Evolutionary conservation across 106 monocot genomes (phyloP).

Genomic region (Platanthera guangdongensis): DNA sequence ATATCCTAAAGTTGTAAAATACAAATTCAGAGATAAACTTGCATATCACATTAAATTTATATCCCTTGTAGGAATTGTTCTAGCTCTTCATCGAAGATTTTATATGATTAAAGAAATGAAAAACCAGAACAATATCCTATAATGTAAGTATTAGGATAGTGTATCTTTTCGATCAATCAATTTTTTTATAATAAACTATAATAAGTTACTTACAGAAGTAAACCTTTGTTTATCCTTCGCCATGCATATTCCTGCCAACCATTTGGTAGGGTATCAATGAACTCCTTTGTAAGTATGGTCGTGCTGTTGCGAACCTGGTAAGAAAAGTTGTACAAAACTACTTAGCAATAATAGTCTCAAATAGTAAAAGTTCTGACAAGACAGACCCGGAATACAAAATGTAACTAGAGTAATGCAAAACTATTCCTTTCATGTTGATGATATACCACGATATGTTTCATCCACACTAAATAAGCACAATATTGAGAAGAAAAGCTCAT

Average conservation of each 20-base stretch:
- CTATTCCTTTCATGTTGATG: background rate
- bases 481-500: background rate
- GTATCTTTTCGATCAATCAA: background rate
- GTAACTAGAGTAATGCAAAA: background rate
- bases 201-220: constrained; percentile 58
- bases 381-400: background rate
- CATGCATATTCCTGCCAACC: constrained; percentile 98
- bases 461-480: background rate
- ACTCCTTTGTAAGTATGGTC: constrained; percentile 92
- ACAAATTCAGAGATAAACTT: background rate
- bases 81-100: background rate
- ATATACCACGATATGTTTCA: background rate
- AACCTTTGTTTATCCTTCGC: constrained; percentile 92
- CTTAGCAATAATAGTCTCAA: background rate
- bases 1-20: background rate
- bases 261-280: constrained; percentile 90
- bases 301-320: constrained; percentile 86
- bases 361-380: background rate
- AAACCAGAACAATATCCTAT: background rate
- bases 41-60: background rate
- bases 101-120: background rate
- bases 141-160: constrained; percentile 1
- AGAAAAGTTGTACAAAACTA: background rate
- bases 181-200: background rate
- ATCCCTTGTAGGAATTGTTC: background rate